Evolutionary conservation across 2,329 filamentous ascomycete species (phyloP).

Genomic region (Hypocreales sp.): DNA sequence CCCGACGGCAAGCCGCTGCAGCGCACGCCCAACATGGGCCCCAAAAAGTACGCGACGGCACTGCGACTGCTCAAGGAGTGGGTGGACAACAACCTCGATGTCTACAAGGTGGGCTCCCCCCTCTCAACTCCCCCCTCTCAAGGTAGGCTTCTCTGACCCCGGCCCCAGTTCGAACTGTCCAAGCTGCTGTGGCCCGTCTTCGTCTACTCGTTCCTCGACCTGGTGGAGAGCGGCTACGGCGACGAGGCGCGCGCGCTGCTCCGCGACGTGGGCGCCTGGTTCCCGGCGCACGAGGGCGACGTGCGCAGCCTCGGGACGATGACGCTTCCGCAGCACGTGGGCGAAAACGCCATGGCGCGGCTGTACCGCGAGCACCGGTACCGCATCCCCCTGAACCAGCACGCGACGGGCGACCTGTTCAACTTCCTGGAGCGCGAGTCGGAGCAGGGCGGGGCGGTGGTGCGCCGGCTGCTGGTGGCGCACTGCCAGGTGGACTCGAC

Average conservation of each 20-base stretch:
- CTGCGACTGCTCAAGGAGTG: slow-evolving; percentile 63
- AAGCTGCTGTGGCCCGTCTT: slow-evolving; percentile 89
- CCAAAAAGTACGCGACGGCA: slow-evolving; percentile 62
- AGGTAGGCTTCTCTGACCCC: too few relatives aligned
- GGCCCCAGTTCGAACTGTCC: slow-evolving; percentile 65
- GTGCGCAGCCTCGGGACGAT: slow-evolving; percentile 60
- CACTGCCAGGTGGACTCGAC: slow-evolving; percentile 44
- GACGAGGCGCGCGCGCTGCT: slow-evolving; percentile 64
- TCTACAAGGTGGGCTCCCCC: slow-evolving; percentile 67
- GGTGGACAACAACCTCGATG: slow-evolving; percentile 82
- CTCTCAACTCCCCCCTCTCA: too few relatives aligned
- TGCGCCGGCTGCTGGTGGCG: slow-evolving; percentile 55
- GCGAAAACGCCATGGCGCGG: slow-evolving; percentile 61
- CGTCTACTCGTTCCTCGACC: slow-evolving; percentile 77
- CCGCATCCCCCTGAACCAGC: slow-evolving; percentile 73
- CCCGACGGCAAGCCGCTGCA: slow-evolving; percentile 65
- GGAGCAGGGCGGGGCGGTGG: slow-evolving; percentile 62
- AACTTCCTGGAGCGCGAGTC: slow-evolving; percentile 81
- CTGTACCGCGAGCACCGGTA: slow-evolving; percentile 81
- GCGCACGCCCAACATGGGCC: slow-evolving; percentile 52
- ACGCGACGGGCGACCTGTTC: slow-evolving; percentile 68
- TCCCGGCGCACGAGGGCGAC: slow-evolving; percentile 68
- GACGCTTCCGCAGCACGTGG: slow-evolving; percentile 60
- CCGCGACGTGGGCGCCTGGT: slow-evolving; percentile 47
- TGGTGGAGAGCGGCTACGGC: slow-evolving; percentile 56